Base-by-base conservation (phyloP, 1,139 yeast genomes). In the Debaryomyces psychrophilus region DNA sequence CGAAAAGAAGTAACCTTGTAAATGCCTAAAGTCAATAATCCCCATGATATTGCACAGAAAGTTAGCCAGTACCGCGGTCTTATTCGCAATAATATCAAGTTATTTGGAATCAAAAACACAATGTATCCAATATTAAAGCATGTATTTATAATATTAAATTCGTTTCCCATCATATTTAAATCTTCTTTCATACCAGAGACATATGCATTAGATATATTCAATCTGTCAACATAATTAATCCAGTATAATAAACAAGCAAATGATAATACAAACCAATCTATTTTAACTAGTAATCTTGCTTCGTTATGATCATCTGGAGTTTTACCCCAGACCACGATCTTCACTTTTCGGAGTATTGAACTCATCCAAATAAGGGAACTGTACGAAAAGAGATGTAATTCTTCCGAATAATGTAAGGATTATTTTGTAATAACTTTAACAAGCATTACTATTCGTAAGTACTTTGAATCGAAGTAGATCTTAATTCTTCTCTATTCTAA, bases 101-200 rank as follows among this genome's bases (percentile, higher is more conserved):
- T 80, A 51, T 80, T 76, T 1, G 87, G 87, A 33, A 83, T 61
- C 69, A 81, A 74, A 4, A 83, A 82, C 12, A 82, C 67, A 22
- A 79, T 74, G 59, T 81, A 82, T 1, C 88, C 88, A 5, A 82
- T 77, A 8, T 80, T 79, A 60, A 82, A 83, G 42, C 79, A 73
- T 0, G 87, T 80, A 50, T 78, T 77, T 44, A 81, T 72, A 26
- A 74, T 52, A 52, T 80, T 81, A 48, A 66, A 66, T 41, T 71
- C 67, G 51, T 81, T 69, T 14, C 83, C 82, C n/a, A 62, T 54
- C 71, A 83, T 69, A 3, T 68, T 58, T 41, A 82, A 55, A 41
- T 76, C 83, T 44, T 79, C 79, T 52, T 76, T 73, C 82, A 83
- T 76, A 4, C 87, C 87, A 2, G 82, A 73, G 18, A 82, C 84